Base-by-base conservation (phyloP, 306 rosid genomes). In the Castanea sativa region DNA sequence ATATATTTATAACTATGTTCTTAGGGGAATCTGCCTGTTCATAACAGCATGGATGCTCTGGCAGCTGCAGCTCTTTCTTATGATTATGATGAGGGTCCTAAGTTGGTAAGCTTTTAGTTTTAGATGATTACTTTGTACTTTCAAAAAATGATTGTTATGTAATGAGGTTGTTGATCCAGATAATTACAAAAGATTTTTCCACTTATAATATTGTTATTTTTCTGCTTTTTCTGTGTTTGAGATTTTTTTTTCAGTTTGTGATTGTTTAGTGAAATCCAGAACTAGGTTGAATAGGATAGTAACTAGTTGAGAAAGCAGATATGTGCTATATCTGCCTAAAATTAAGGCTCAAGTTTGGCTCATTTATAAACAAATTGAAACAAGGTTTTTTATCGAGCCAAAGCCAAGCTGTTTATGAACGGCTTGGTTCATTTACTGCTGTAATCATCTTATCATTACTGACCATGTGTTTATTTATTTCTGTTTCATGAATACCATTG, bases 41-140 rank as follows among this genome's bases (percentile, higher is more conserved):
- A 94, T 85, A 94, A 92, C 73, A 92, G 97, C 85, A 91, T 94
- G 97, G 99, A 94, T 71, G 97, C 97, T 6, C 85, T 94, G 89
- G 97, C 97, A 20, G 97, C 95, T 76, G 95, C 95, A n/a, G 97
- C 99, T 15, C 85, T 94, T 60, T 91, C 97, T 68, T 94, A 89
- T 83, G 95, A 91, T 75, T 75, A 89, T 72, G 88, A 92, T 20
- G 94, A 94, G 78, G 97, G 97, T 53, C 99, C 99, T 59, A 92
- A 94, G 84, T 85, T 94, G 93, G 99, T 94, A 79, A 80, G 84
- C 59, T 59, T 76, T 76, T 70, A 79, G 67, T 72, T 79, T 4
- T 56, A 14, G 33, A 18, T 82, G 52, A 58, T 72, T 73, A n/a
- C 43, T 9, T 2, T 29, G 57, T 14, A 5, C 51, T 67, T 33